Evolutionary conservation across 345 rosid species (phyloP), one percentile per base, ranked within the genome.

Genomic region (Eutrema heterophyllum): DNA sequence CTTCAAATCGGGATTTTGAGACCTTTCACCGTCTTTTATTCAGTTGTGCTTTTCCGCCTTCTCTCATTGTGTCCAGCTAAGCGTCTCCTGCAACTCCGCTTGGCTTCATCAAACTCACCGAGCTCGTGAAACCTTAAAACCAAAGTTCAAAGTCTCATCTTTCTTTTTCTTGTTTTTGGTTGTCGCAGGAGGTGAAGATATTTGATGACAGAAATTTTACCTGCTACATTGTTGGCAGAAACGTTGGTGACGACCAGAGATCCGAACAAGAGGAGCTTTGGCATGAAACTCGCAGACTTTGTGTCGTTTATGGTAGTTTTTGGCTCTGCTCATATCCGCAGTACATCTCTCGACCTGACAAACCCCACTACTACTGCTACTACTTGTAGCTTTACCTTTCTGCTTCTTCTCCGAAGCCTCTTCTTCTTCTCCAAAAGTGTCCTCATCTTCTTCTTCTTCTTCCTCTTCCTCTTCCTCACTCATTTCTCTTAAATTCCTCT

Each of bases 221-320:
- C 93, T 92, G 97, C 99, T 95, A 78, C 99, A 95, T 90, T 92
- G 99, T 79, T 95, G 99, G 83, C 99, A 95, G 71, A 95, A 95
- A 64, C 99, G 95, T 76, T 88, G 89, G 7, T 80, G 88, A 58
- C 76, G 72, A 44, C 92, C 97, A 26, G 74, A 81, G 61, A 95
- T 82, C 55, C 51, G 74, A 40, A 83, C 97, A 16, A 53, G 54
- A 4, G 92, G 29, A 64, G 92, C 88, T 80, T 87, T 95, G 78
- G 99, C 90, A 40, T 95, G 99, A 76, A 50, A 39, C 76, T 95
- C 93, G 30, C 99, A 95, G 24, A 95, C 97, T 78, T 84, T 95
- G 77, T 95, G 99, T 33, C 99, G 86, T 71, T 76, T 81, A 55
- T 95, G 96, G 79, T 95, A 95, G 43, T 76, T 64, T 86, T 84